Evolutionary conservation across 2,329 filamentous ascomycete genomes (phyloP).

Genomic region (Emericellopsis cladophorae): DNA sequence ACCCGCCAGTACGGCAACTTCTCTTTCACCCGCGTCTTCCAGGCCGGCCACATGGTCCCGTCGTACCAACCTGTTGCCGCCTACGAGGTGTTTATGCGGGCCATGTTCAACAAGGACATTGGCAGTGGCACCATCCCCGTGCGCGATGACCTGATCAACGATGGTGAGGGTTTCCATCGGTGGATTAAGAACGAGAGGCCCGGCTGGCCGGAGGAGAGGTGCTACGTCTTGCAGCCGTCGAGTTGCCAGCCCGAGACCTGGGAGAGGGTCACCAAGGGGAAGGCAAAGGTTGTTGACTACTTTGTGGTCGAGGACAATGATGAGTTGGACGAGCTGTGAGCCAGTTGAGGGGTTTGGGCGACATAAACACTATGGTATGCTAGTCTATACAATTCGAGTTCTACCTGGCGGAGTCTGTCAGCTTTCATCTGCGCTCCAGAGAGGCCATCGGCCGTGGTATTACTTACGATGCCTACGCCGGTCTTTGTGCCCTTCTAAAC

Average conservation of each 20-base stretch:
- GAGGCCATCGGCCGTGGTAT: too few species aligned
- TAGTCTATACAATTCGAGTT: too few species aligned
- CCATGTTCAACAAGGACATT: conserved; percentile 39
- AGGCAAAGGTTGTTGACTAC: conserved; percentile 33
- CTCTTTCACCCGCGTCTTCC: conserved; percentile 52
- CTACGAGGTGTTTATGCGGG: conserved; percentile 45
- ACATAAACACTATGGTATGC: too few species aligned
- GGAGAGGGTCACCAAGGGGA: conserved; percentile 32
- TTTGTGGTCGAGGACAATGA: conserved; percentile 10
- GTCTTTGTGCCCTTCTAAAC: too few species aligned
- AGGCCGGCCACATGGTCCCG: conserved; percentile 51
- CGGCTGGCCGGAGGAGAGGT: conserved; percentile 21
- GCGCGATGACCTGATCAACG: conserved; percentile 16
- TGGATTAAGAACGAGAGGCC: conserved; percentile 1
- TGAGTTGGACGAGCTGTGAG: neutral
- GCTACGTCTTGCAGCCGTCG: conserved; percentile 42
- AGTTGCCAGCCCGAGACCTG: conserved; percentile 44
- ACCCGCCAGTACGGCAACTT: conserved; percentile 67
- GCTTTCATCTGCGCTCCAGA: too few species aligned
- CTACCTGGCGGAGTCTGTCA: too few species aligned
- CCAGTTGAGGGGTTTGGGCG: too few species aligned
- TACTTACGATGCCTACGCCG: too few species aligned
- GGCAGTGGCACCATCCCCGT: conserved; percentile 38
- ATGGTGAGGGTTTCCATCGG: neutral
- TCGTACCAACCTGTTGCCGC: conserved; percentile 45